Conservation (phyloP, 768 basidiomycete species). For the Suillus variegatus region DNA sequence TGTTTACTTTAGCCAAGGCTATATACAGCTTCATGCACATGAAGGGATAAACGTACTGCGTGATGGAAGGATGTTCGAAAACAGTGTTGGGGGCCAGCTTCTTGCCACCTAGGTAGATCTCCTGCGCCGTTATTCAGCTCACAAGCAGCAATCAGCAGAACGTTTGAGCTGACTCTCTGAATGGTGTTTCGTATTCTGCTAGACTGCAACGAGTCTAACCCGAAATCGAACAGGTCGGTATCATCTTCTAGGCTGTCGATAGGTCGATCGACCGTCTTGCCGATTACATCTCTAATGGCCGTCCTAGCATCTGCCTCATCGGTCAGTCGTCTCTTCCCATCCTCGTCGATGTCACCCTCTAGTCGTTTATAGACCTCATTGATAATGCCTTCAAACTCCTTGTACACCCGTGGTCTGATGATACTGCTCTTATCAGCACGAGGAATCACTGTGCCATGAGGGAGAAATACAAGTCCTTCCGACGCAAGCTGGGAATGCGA, state of each 20-base stretch:
- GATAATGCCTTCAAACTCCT: conserved; percentile 48
- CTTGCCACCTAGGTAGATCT: conserved; percentile 25
- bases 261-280: conserved; percentile 22
- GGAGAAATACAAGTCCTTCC: conserved; percentile 53
- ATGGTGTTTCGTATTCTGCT: conserved; percentile 50
- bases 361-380: conserved; percentile 41
- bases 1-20: conserved; percentile 6
- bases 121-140: conserved; percentile 36
- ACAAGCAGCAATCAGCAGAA: conserved; percentile 20
- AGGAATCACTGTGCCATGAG: conserved; percentile 48
- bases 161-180: conserved; percentile 38
- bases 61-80: conserved; percentile 50
- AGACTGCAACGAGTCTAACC: conserved; percentile 56
- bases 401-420: conserved; percentile 50
- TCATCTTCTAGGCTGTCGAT: conserved; percentile 22
- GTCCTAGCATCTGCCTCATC: conserved; percentile 15
- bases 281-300: conserved; percentile 18
- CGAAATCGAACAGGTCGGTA: conserved; percentile 48
- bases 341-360: conserved; percentile 38
- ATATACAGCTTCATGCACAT: not conserved
- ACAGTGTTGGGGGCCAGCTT: conserved; percentile 36
- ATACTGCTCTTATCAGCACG: conserved; percentile 54
- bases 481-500: conserved; percentile 51
- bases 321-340: conserved; percentile 16
- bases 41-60: conserved; percentile 29